Conservation (phyloP, 371 early-diverging fungal genomes). For the Amoeboaphelidium occidentale region DNA sequence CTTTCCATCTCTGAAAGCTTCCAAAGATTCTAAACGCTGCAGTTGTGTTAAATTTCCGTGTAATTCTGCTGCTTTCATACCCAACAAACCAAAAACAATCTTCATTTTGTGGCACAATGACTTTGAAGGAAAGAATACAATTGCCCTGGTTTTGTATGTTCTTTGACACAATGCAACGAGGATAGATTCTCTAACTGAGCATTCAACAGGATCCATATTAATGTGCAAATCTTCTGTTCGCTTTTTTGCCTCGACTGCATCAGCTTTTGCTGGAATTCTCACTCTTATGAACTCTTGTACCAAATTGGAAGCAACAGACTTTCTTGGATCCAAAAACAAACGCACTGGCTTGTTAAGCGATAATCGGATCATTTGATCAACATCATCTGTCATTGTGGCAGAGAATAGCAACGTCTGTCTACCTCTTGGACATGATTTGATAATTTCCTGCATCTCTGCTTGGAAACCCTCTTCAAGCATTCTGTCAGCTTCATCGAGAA, state of each 20-base stretch:
- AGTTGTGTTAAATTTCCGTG: slow-evolving; percentile 96
- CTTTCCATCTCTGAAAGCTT: slow-evolving; percentile 62
- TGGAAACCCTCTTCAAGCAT: slow-evolving; percentile 99
- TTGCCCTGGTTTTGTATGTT: slow-evolving; percentile 44
- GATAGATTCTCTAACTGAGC: slow-evolving; percentile 49
- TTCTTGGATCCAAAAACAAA: slow-evolving; percentile 59
- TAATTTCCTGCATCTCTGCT: slow-evolving; percentile 86
- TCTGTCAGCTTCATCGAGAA: slow-evolving; percentile 99
- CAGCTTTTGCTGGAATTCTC: slow-evolving; percentile 50
- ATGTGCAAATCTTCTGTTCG: neutral
- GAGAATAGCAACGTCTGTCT: slow-evolving; percentile 97
- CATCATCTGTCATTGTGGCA: slow-evolving; percentile 99
- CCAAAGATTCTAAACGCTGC: slow-evolving; percentile 68
- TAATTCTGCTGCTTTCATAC: slow-evolving; percentile 76
- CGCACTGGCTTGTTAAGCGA: slow-evolving; percentile 71
- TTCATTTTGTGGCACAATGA: slow-evolving; percentile 87
- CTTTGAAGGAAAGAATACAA: slow-evolving; percentile 82
- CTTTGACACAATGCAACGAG: slow-evolving; percentile 56
- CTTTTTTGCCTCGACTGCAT: slow-evolving; percentile 6
- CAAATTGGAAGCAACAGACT: slow-evolving; percentile 46
- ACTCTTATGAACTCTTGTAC: slow-evolving; percentile 92
- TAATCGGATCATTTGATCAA: slow-evolving; percentile 76
- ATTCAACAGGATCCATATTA: neutral
- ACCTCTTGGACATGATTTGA: slow-evolving; percentile 60
- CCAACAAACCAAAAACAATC: slow-evolving; percentile 72